A percentile compares a stretch with the other conserved stretches of the same genome.
Conservation (phyloP, 208 protist species). For the Angomonas desouzai region DNA sequence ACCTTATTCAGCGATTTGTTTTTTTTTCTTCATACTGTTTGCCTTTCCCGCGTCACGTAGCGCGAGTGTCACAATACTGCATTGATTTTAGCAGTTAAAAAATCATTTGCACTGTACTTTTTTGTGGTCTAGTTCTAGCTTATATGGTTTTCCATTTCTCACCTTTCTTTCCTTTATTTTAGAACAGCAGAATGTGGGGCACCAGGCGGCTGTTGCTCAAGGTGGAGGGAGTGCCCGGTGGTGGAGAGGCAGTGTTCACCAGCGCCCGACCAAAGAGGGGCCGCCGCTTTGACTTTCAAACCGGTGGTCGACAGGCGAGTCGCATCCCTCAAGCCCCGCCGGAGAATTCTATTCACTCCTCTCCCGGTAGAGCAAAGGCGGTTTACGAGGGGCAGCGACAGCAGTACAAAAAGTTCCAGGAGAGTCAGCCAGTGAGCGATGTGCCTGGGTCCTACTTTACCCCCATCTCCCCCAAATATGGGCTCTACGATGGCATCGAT, state of each 20-base stretch:
- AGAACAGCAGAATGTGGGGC: background rate
- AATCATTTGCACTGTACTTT: background rate
- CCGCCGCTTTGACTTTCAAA: background rate
- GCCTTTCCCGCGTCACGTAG: conserved; percentile 8
- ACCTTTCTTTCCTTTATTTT: background rate
- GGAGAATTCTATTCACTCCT: conserved; percentile 1
- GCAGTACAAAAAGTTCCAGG: conserved; percentile 18
- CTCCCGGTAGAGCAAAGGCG: background rate
- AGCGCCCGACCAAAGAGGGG: background rate
- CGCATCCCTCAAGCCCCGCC: background rate
- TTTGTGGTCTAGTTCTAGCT: background rate
- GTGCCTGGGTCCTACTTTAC: conserved; percentile 57
- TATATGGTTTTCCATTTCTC: background rate
- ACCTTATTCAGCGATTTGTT: conserved; percentile 6
- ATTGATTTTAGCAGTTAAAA: conserved; percentile 7
- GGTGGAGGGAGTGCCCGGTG: background rate
- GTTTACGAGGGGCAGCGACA: background rate
- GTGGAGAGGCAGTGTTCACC: conserved; percentile 1
- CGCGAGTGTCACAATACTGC: background rate
- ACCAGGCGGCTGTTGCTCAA: conserved; percentile 4
- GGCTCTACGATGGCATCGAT: conserved; percentile 74
- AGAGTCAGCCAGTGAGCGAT: conserved; percentile 11
- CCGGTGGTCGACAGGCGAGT: background rate
- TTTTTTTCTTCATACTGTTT: conserved; percentile 4
- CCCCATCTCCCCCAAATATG: conserved; percentile 51